These are phyloP conservation scores for Volvox africanus DNA, from an alignment of 139 green algal species.

Conservation along the genomic window DNA sequence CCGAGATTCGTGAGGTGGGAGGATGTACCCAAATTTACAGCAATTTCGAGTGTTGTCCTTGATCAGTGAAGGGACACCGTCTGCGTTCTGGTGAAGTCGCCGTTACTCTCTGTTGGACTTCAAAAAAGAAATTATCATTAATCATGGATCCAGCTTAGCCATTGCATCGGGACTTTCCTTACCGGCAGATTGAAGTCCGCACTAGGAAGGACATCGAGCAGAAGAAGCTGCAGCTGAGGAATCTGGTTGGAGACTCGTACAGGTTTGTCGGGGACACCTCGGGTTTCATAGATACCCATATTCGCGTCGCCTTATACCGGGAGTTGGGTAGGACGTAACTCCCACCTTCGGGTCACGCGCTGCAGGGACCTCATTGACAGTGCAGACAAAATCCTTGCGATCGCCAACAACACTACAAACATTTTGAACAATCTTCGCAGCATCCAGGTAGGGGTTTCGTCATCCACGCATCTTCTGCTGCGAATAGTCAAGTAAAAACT, in stretches of 20 bases:
- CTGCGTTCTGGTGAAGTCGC: no score
- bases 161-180: not conserved
- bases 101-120: no score
- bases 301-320: no score
- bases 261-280: constrained; percentile 53
- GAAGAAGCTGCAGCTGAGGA: constrained; percentile 90
- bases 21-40: not conserved
- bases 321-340: no score
- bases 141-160: not conserved
- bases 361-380: constrained; percentile 93
- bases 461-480: no score
- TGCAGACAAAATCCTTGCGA: constrained; percentile 91
- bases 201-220: constrained; percentile 89
- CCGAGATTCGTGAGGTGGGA: constrained; percentile 85
- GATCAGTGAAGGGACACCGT: no score
- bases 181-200: constrained; percentile 79
- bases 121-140: not conserved
- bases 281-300: not conserved
- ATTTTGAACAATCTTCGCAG: constrained; percentile 71
- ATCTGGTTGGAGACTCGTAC: constrained; percentile 92
- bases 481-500: no score
- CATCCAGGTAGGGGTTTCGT: constrained; percentile 67
- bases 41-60: no score
- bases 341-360: not conserved
- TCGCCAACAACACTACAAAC: constrained; percentile 73